These are phyloP conservation scores for Silene uniflora DNA, from an alignment of 148 eudicot genomes.

Conservation along the genomic window DNA sequence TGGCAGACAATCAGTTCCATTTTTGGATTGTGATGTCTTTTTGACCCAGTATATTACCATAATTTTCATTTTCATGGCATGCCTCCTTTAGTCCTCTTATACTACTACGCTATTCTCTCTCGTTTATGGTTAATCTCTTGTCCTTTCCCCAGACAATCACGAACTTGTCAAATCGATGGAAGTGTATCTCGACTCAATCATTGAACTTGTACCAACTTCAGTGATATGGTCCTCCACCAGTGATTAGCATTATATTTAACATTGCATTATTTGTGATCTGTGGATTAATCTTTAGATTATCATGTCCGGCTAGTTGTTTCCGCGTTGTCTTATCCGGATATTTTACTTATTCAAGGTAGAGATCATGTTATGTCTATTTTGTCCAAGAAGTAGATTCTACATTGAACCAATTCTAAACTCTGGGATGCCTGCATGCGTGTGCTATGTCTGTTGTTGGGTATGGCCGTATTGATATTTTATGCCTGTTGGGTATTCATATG, in stretches of 20 bases:
- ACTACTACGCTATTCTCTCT: too few relatives aligned
- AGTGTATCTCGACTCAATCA: not conserved
- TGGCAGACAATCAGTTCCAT: slow-evolving; percentile 27
- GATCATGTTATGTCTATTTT: slow-evolving; percentile 4
- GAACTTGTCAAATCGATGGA: not conserved
- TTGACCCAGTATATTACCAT: slow-evolving; percentile 19
- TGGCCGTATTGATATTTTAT: too few relatives aligned
- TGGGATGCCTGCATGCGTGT: not conserved
- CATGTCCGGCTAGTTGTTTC: not conserved
- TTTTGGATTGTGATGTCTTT: slow-evolving; percentile 21
- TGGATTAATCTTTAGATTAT: not conserved
- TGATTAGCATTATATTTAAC: not conserved
- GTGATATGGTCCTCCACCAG: not conserved
- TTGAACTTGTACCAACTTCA: not conserved
- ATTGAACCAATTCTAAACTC: not conserved
- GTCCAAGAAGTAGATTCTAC: not conserved
- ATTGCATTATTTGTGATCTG: not conserved
- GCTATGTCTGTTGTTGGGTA: not conserved
- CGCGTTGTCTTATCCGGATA: not conserved
- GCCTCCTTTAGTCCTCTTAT: not conserved
- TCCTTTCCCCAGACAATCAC: not conserved
- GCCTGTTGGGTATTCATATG: not conserved
- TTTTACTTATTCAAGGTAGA: not conserved
- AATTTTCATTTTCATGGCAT: not conserved
- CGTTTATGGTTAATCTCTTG: not conserved